phyloP scores from a whole-genome alignment of 257 asterid genomes.

The Mitragyna speciosa region DNA sequence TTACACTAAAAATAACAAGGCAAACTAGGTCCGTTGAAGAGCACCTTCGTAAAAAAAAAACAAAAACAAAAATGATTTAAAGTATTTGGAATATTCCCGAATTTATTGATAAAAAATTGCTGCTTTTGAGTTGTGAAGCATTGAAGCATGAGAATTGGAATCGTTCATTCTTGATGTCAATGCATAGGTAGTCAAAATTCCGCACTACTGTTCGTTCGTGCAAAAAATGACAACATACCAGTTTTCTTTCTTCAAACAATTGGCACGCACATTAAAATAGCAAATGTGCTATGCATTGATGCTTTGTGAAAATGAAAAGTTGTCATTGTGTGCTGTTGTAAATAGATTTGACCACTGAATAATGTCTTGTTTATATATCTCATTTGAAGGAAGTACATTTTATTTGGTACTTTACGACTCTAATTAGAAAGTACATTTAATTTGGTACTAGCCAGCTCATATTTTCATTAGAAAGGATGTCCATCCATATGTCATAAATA shows the following conservation, averaged over 20 bases:
- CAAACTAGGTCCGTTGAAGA: no score
- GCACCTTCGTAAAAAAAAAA: neutral
- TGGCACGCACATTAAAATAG: neutral
- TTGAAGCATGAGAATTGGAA: conserved; percentile 19
- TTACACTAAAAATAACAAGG: no score
- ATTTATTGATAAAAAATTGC: neutral
- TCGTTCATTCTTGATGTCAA: neutral
- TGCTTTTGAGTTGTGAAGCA: conserved; percentile 25
- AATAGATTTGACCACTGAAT: no score
- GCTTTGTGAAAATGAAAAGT: neutral
- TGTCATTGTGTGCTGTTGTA: no score
- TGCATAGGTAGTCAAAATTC: neutral
- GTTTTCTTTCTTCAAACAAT: neutral
- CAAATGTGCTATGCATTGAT: neutral
- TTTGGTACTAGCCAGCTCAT: no score
- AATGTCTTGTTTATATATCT: no score
- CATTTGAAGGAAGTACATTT: no score
- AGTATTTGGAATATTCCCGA: neutral
- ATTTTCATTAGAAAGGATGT: no score
- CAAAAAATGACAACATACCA: neutral
- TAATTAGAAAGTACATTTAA: no score
- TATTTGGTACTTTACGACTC: no score
- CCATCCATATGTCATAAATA: no score
- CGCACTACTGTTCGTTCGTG: neutral
- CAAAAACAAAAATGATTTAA: neutral